Evolutionary conservation across 805 yeast species (phyloP), one percentile per base, ranked within the genome.

Genomic region (Teunomyces pallodes): DNA sequence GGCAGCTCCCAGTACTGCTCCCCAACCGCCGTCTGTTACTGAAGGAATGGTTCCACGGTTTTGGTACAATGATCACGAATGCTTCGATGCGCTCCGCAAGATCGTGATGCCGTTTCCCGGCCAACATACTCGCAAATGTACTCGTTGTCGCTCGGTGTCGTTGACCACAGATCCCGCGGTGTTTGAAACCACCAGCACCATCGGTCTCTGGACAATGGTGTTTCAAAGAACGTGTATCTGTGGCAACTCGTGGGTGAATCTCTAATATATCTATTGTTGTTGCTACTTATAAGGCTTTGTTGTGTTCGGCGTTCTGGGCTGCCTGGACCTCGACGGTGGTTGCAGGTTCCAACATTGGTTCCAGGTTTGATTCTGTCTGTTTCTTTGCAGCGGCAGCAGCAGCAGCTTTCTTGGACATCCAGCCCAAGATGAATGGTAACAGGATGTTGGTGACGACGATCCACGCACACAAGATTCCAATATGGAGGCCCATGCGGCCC

Each of bases 221-320:
- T 84, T 82, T 61, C 90, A 85, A 55, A 71, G 90, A 51, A 81
- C 81, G 24, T 87, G 96, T 65, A 69, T 87, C 31, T 87, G 96
- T 64, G 94, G 94, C 0, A 86, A 88, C 33, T 76, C 83, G 3
- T 86, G 92, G 92, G 82, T 81, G 2, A 77, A 76, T 51, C 24
- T 20, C 24, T 20, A 20, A 20, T 20, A 5, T 4, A 20, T 20
- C 6, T 20, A 20, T 20, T 20, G 5, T 20, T 20, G 24, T 20
- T 20, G 6, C 24, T 20, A 13, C 8, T 26, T 33, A 43, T 33
- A 44, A 32, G 9, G 35, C 40, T 26, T 38, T 26, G 17, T 38
- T 41, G 10, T 41, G 35, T 41, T 41, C 35, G 9, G 20, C 20
- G 9, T 35, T 43, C 14, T 16, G 30, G 2, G 45, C 24, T 8